Evolutionary conservation across 257 asterid species (phyloP).

Genomic region (Thymus quinquecostatus): DNA sequence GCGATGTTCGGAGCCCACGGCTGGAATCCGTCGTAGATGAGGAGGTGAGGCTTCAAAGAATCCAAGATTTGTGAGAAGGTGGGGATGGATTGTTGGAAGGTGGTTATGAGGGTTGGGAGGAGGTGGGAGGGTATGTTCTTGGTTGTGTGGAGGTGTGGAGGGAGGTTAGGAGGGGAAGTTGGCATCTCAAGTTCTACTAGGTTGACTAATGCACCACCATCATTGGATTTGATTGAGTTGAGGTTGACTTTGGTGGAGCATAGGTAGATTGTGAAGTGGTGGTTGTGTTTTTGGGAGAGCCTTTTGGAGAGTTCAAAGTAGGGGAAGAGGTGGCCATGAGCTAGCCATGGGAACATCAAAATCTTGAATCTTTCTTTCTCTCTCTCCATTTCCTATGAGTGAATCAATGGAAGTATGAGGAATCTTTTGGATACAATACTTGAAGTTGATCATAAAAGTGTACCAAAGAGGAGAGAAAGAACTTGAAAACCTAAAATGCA

Average conservation of each 20-base stretch:
- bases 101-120: constrained; percentile 22
- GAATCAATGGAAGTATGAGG: background rate
- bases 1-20: constrained; percentile 57
- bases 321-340: constrained; percentile 43
- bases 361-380: constrained; percentile 6
- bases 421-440: no score
- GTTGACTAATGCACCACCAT: constrained; percentile 17
- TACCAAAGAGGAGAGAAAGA: no score
- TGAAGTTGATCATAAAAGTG: no score
- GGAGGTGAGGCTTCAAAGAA: constrained; percentile 37
- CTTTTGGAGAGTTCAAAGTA: constrained; percentile 40
- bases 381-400: background rate
- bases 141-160: constrained; percentile 40
- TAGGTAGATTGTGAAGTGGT: constrained; percentile 30
- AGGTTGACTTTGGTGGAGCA: constrained; percentile 35
- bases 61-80: constrained; percentile 37
- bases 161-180: constrained; percentile 31
- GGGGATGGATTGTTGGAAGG: constrained; percentile 32
- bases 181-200: constrained; percentile 35
- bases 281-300: background rate
- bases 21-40: constrained; percentile 51
- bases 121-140: constrained; percentile 36
- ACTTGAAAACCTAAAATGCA: no score
- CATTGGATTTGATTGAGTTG: constrained; percentile 18
- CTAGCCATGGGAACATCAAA: constrained; percentile 46